Percentiles rank a stretch among this genome's conserved stretches.
Conservation (phyloP, 257 asterid genomes). For the Rauvolfia tetraphylla region DNA sequence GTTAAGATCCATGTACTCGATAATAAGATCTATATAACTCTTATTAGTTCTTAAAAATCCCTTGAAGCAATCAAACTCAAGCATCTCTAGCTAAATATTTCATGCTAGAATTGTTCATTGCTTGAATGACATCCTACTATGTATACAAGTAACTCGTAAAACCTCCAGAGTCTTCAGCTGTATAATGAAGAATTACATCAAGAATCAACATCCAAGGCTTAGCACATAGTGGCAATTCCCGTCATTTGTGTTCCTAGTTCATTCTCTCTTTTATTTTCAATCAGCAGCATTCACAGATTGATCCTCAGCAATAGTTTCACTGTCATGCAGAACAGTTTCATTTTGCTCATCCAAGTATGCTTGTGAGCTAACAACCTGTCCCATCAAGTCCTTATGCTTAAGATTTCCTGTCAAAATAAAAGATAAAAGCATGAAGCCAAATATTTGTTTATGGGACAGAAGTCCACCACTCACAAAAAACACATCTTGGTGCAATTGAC, state of each 20-base stretch:
- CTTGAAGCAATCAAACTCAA: background rate
- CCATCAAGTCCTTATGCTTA: conserved; percentile 80
- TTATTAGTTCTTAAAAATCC: too few species aligned
- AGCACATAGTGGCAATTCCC: background rate
- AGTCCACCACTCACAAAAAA: background rate
- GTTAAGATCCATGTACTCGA: too few species aligned
- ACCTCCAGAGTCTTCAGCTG: background rate
- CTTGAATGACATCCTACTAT: background rate
- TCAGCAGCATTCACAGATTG: conserved; percentile 24
- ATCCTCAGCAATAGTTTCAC: conserved; percentile 32
- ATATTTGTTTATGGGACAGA: background rate
- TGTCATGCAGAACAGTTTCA: conserved; percentile 29
- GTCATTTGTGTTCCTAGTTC: background rate
- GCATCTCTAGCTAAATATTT: background rate
- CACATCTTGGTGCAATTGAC: background rate
- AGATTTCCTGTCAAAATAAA: conserved; percentile 61
- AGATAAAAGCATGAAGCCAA: conserved; percentile 8
- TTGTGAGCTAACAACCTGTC: conserved; percentile 83
- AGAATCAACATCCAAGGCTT: background rate
- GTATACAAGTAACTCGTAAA: background rate
- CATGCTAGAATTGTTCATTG: background rate
- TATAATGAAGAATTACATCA: background rate
- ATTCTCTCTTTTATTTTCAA: conserved; percentile 4
- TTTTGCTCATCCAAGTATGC: conserved; percentile 59
- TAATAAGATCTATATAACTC: too few species aligned